Base-by-base conservation (phyloP, 352 stramenopile species). In the Globisporangium canariense region DNA sequence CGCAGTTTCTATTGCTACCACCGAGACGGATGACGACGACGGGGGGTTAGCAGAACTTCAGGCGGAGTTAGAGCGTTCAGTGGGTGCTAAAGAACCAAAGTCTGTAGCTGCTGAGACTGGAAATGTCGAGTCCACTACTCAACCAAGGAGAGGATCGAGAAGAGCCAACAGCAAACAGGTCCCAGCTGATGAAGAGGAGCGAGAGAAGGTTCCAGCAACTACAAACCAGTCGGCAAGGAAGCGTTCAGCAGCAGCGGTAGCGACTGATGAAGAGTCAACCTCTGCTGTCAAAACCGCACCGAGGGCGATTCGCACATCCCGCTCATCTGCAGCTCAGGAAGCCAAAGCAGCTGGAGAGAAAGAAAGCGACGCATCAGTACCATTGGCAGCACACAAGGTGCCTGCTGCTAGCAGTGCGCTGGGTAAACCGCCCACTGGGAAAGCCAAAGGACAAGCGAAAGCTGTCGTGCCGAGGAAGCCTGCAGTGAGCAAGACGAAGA, bases 31-130 rank as follows among this genome's bases (percentile, higher is more conserved):
- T 34, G 50, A 64, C 57, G 75, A 74, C 53, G 47, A 54, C n/a
- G 67, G 67, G 9, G 52, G 66, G 2, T 59, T 80, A 30, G 64
- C 52, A 14, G 72, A 77, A 43, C 64, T 81, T 5, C 46, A 85
- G 66, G 67, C 64, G 11, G 66, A 81, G 49, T 38, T 81, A 9
- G 56, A 41, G n/a, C 36, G 52, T n/a, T 61, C 56, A 25, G 25
- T 38, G 9, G 7, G 14, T 3, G 34, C 13, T 22, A 28, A 32
- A 56, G 28, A 38, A 11, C 28, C 28, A 25, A 30, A 9, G 2
- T 25, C 50, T 56, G 50, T 56, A n/a, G 41, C 41, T 40, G 25
- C 18, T 28, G 25, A 38, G 32, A 7, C 50, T n/a, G 46, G 67
- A 18, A 43, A 43, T 55, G 59, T 50, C 14, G 38, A 43, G 51